Conservation (phyloP, 2,329 filamentous ascomycete genomes). For the Colletotrichum spinosum region DNA sequence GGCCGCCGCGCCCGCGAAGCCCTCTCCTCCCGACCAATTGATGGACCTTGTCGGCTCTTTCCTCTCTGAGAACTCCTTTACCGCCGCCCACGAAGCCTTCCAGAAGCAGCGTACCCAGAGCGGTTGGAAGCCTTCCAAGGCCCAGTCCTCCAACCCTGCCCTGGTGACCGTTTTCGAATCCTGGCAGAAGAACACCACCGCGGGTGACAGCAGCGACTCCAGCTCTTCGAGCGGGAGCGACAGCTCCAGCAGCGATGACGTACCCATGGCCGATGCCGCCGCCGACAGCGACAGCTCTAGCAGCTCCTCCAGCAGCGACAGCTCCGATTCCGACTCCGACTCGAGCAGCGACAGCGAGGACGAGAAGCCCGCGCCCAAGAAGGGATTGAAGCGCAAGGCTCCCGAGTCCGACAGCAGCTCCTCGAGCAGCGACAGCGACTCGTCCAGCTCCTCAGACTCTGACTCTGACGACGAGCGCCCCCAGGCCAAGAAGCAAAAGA, state of each 20-base stretch:
- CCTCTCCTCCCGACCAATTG: conserved; percentile 67
- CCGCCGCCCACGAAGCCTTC: conserved; percentile 70
- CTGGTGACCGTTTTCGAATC: conserved; percentile 63
- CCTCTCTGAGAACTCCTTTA: conserved; percentile 74
- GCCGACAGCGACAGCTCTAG: conserved; percentile 46
- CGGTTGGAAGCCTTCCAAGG: conserved; percentile 53
- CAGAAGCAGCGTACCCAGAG: conserved; percentile 70
- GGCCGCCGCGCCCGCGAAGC: conserved; percentile 37
- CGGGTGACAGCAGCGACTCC: conserved; percentile 43
- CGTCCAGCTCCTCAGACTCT: conserved; percentile 51
- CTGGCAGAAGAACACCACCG: conserved; percentile 56
- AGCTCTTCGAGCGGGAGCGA: conserved; percentile 43
- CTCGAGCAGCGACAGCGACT: conserved; percentile 45
- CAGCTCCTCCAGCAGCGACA: conserved; percentile 48
- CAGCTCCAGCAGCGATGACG: conserved; percentile 51
- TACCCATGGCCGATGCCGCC: conserved; percentile 61
- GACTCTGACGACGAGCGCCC: conserved; percentile 60
- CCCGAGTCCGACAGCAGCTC: conserved; percentile 42
- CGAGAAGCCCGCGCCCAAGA: conserved; percentile 36
- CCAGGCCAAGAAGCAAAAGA: conserved; percentile 65
- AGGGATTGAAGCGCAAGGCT: conserved; percentile 56
- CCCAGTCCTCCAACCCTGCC: conserved; percentile 40
- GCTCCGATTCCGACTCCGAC: conserved; percentile 44
- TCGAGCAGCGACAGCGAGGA: conserved; percentile 40
- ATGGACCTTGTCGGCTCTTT: conserved; percentile 76